Evolutionary conservation across 305 asterid species (phyloP).

Genomic region (Fraxinus floribunda): DNA sequence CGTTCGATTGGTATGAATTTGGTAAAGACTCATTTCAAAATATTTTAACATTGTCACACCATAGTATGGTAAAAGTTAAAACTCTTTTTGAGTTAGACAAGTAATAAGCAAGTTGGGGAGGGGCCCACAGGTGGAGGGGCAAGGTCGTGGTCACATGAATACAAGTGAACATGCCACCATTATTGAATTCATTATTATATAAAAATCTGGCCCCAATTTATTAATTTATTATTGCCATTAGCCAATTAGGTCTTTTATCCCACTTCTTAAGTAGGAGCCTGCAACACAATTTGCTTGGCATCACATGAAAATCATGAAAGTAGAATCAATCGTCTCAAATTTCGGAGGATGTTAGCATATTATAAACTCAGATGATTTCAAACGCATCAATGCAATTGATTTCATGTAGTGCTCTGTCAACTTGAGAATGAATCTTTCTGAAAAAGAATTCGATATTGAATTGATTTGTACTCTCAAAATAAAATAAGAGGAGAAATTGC

Average conservation of each 20-base stretch:
- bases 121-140: conserved; percentile 1
- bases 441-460: not conserved
- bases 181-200: conserved; percentile 20
- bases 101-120: not conserved
- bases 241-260: not conserved
- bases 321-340: not conserved
- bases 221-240: not conserved
- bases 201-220: not conserved
- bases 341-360: not conserved
- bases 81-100: not conserved
- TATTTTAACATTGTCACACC: not conserved
- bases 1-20: not conserved
- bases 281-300: not conserved
- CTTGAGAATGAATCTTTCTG: not conserved
- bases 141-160: conserved; percentile 23
- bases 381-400: not conserved
- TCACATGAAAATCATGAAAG: not conserved
- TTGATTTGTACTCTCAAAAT: too few relatives aligned
- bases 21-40: not conserved
- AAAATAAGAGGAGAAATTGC: not conserved
- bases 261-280: not conserved
- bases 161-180: conserved; percentile 37
- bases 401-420: too few relatives aligned
- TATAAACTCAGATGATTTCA: not conserved
- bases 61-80: not conserved